Evolutionary conservation across 768 basidiomycete genomes (phyloP), one percentile per base, ranked within the genome.

Genomic region (Suillus brevipes): DNA sequence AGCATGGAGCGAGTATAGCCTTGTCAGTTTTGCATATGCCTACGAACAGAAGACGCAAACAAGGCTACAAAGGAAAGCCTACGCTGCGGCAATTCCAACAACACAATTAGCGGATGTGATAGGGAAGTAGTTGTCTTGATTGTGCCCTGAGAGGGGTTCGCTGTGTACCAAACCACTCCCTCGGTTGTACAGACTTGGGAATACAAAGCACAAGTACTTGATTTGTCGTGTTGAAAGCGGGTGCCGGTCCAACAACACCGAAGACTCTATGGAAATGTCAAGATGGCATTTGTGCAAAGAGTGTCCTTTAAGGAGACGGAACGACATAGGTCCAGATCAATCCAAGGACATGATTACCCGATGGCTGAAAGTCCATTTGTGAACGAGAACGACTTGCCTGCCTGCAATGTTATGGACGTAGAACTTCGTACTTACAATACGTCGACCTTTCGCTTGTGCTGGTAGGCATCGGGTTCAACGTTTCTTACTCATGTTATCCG

Each of bases 31-130:
- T 62, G 82, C 80, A 49, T 83, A 79, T 63, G 81, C 82, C 20
- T 82, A 79, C 67, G 83, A 83, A 70, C 88, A 89, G 72, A 79
- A 79, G 66, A 89, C 89, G 5, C 78, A 84, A 63, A 83, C 82
- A 1, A 73, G 87, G 18, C 71, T 87, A 60, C 72, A 74, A 58
- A 78, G 83, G 66, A 78, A 72, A 70, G 87, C 87, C 3, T 85
- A 80, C 67, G 60, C 79, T 6, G 84, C 77, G 14, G 86, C 87
- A 8, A 83, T 88, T 31, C 88, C 86, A 2, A 83, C 75, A 71
- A 87, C 85, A 12, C 87, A 83, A 69, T 69, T 83, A 31, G 67
- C 34, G 18, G 78, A 83, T 59, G 74, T 82, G 18, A 67, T 78
- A 9, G 42, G 28, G 13, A 34, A 7, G 40, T 57, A 49, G 28